Evolutionary conservation across 2,329 filamentous ascomycete genomes (phyloP), one percentile per base, ranked within the genome.

Genomic region (Trichophyton benhamiae): DNA sequence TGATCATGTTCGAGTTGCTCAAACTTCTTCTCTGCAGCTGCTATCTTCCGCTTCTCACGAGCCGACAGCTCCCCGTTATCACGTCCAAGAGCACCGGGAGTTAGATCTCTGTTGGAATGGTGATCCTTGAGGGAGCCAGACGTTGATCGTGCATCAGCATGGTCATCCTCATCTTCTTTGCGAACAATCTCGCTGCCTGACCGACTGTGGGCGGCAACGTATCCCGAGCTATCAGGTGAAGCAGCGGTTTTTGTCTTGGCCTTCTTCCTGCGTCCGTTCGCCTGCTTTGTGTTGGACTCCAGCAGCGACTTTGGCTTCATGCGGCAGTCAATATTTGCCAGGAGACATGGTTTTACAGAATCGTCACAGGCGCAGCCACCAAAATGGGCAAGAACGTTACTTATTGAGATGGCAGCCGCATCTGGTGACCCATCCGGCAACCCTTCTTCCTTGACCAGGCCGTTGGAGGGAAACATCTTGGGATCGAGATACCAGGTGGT

Each of bases 1-100:
- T 82, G 80, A 63, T 85, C 81, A 57, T 80, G 76, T 66, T 85
- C 83, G 64, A 84, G 75, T 66, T 83, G 79, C 64, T 83, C 79
- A 64, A 85, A 85, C 62, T 85, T 79, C 65, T 82, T 82, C 67
- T 86, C 83, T 48, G 82, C 80, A 61, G 83, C 82, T 60, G 82
- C 81, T 55, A 86, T 77, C 71, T 86, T 86, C 62, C 83, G 80
- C 67, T 79, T 79, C 66, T 86, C 83, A 3, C 83, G 78, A 63
- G 82, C 83, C 1, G 83, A 85, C 64, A 85, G 75, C 64, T 83
- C 83, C 1, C 77, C 70, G 9, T 77, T 73, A 58, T 74, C 63
- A 3, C 71, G 66, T 30, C 76, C 70, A 48, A 78, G 66, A 9
- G 77, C 77, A 57, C 79, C 81, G 1, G 83, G 83, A 4, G 83